Conservation (phyloP, 805 yeast species). For the Metschnikowia cerradonensis region DNA sequence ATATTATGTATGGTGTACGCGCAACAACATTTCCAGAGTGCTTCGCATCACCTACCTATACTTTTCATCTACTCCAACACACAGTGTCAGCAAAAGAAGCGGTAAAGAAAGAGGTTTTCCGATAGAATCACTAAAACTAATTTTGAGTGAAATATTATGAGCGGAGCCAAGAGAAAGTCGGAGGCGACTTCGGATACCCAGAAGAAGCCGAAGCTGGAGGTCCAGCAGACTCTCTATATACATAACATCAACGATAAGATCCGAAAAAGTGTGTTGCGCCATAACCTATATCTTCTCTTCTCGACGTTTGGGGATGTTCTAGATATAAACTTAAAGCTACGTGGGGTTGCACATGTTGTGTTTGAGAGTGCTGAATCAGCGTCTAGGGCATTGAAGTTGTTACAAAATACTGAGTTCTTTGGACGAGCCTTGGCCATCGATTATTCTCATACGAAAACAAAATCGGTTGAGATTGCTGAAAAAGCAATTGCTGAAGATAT, state of each 20-base stretch:
- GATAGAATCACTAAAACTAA: neutral
- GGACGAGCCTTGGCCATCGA: conserved; percentile 44
- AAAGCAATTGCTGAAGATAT: conserved; percentile 4
- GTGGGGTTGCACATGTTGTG: conserved; percentile 68
- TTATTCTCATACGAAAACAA: conserved; percentile 29
- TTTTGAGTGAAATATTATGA: neutral
- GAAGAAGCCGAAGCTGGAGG: conserved; percentile 15
- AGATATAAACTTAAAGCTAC: conserved; percentile 44
- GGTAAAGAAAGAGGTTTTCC: neutral
- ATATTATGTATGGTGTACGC: neutral
- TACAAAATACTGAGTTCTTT: conserved; percentile 49
- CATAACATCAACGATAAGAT: conserved; percentile 59
- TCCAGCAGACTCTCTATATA: conserved; percentile 50
- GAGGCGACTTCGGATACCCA: neutral
- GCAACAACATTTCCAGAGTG: neutral
- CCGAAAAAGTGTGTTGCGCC: conserved; percentile 40
- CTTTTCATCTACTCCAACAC: neutral
- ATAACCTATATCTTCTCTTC: conserved; percentile 55
- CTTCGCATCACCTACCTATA: neutral
- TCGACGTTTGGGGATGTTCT: conserved; percentile 64
- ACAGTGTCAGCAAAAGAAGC: neutral
- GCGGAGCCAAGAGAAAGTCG: neutral
- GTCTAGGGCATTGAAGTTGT: conserved; percentile 43
- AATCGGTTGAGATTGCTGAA: conserved; percentile 18
- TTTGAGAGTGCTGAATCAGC: conserved; percentile 50